Base-by-base conservation (phyloP, 495 filamentous ascomycete genomes). In the Coniosporium apollinis region DNA sequence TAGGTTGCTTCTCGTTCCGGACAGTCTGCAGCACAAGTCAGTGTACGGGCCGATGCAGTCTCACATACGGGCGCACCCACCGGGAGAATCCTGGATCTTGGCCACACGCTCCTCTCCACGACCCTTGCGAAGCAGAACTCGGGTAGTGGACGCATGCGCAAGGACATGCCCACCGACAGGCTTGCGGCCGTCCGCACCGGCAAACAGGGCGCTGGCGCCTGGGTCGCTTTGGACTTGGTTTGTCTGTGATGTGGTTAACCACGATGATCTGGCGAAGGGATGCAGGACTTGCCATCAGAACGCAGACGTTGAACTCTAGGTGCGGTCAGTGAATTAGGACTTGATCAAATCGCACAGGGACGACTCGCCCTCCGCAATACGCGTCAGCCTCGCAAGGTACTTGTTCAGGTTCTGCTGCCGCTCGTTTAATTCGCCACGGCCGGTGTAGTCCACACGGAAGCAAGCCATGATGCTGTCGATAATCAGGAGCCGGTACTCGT, bases 141-240 rank as follows among this genome's bases (percentile, higher is more conserved):
- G 64, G 34, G 79, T 84, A 2, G 78, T 70, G 22, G 76, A 82
- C 28, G 79, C 79, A 56, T 85, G 79, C 30, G 79, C 79, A 26
- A 85, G 72, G 41, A 85, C 70, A 62, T 85, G 79, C 16, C 79
- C 79, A 39, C 79, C 79, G 18, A 81, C 72, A 44, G 71, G 73
- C 43, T 80, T 81, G 11, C 74, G 67, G 35, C 79, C 79, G 59
- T 85, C 79, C 22, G 74, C 79, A 35, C 76, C 73, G 24, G 78
- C 74, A 38, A 85, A 85, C n/a, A 85, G 63, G 22, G 79, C 74
- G 55, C 66, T 80, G 1, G 79, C 79, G 39, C 79, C 78, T n/a
- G 79, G 79, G 42, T 84, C 79, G 34, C 70, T 76, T 57, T 82
- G 77, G 29, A 85, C 79, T 56, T 85, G 79, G 41, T 84, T 85